phyloP scores from a whole-genome alignment of 768 basidiomycete species.

The Solioccasus polychromus region DNA sequence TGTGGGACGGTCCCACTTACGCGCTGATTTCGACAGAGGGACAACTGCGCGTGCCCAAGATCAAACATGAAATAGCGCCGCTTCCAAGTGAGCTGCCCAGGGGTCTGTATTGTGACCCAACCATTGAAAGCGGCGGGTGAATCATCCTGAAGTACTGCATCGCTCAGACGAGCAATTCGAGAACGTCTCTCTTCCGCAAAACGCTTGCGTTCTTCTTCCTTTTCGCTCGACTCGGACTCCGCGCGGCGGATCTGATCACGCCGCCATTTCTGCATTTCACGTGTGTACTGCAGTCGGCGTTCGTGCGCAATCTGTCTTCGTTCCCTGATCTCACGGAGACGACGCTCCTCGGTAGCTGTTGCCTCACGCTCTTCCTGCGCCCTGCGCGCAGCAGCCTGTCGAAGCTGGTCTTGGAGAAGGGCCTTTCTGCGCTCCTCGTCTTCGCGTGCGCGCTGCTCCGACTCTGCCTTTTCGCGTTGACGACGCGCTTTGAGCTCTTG shows the following conservation, averaged over 20 bases:
- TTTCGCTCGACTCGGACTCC: constrained; percentile 44
- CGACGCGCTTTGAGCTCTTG: constrained; percentile 37
- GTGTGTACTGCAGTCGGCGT: constrained; percentile 49
- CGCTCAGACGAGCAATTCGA: constrained; percentile 45
- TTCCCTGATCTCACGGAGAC: constrained; percentile 43
- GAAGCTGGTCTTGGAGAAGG: constrained; percentile 42
- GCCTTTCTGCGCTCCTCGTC: constrained; percentile 41
- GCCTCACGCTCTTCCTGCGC: constrained; percentile 38
- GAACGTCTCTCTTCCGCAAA: constrained; percentile 38
- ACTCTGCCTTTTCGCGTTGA: constrained; percentile 17
- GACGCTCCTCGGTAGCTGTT: constrained; percentile 46
- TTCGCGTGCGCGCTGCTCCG: constrained; percentile 34
- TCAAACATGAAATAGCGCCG: constrained; percentile 60
- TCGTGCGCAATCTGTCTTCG: constrained; percentile 46
- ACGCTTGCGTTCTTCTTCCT: constrained; percentile 40
- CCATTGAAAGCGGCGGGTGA: constrained; percentile 42
- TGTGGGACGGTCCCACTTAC: constrained; percentile 32
- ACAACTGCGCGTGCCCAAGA: constrained; percentile 38
- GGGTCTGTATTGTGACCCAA: constrained; percentile 61
- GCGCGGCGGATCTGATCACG: constrained; percentile 43
- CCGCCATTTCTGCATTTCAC: constrained; percentile 51
- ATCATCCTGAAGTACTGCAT: constrained; percentile 42
- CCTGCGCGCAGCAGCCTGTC: constrained; percentile 35
- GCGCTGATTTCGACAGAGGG: constrained; percentile 51
- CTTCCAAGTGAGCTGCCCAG: constrained; percentile 56